These are phyloP conservation scores for Linum usitatissimum DNA, from an alignment of 345 rosid species.

Conservation along the genomic window DNA sequence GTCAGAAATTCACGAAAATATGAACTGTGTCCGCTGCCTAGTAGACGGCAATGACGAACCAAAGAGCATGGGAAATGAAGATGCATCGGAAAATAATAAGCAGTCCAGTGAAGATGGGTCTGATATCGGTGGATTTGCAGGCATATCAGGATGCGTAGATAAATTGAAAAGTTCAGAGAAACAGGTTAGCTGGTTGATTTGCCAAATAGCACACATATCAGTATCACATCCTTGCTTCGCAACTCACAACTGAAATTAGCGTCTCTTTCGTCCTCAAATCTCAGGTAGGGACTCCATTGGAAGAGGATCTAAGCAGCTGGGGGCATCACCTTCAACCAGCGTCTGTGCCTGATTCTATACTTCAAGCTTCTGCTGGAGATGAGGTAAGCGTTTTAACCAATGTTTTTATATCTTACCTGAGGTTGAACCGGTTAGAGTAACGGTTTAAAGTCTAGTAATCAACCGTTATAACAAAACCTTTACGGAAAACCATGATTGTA, in stretches of 20 bases:
- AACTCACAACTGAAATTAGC: neutral
- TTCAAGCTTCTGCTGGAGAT: constrained; percentile 89
- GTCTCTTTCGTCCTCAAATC: constrained; percentile 12
- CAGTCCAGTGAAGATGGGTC: constrained; percentile 23
- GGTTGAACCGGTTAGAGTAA: neutral
- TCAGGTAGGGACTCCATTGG: constrained; percentile 82
- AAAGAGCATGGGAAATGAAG: constrained; percentile 24
- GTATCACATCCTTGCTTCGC: neutral
- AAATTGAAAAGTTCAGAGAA: constrained; percentile 65
- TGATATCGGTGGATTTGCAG: constrained; percentile 87
- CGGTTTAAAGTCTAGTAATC: neutral
- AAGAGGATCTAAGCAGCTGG: constrained; percentile 86
- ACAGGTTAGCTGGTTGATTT: constrained; percentile 41
- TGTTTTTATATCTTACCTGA: neutral
- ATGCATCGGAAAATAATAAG: constrained; percentile 15
- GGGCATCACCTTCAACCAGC: constrained; percentile 70
- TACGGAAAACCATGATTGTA: too few species aligned
- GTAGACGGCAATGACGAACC: constrained; percentile 18
- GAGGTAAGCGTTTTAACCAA: constrained; percentile 41
- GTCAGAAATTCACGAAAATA: constrained; percentile 87
- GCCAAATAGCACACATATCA: neutral
- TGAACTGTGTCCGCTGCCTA: constrained; percentile 66
- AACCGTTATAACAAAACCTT: neutral
- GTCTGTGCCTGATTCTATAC: constrained; percentile 69
- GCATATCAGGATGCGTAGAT: constrained; percentile 53